These are phyloP conservation scores for Parmelia sp. DNA, from an alignment of 495 filamentous ascomycete species.

Conservation along the genomic window DNA sequence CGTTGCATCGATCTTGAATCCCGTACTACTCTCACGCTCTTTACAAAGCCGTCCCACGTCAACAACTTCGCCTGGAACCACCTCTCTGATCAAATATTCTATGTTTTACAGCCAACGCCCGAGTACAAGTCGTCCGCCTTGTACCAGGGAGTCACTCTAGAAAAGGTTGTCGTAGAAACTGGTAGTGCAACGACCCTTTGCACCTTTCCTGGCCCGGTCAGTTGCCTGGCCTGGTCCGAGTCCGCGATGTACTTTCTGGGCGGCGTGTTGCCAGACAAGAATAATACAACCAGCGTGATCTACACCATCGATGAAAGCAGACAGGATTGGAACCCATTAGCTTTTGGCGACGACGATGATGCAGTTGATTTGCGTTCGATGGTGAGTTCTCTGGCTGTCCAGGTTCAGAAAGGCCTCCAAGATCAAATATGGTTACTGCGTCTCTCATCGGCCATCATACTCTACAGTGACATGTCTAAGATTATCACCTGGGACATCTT, in stretches of 20 bases:
- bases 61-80: conserved; percentile 16
- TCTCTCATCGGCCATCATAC: neutral
- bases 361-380: neutral
- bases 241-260: conserved; percentile 9
- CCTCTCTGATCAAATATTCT: conserved; percentile 10
- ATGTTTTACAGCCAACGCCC: conserved; percentile 11
- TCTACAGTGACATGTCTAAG: neutral
- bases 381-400: neutral
- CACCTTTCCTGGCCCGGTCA: neutral
- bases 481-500: conserved; percentile 11
- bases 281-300: neutral
- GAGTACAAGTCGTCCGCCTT: conserved; percentile 9
- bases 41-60: conserved; percentile 9
- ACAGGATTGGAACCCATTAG: neutral
- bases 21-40: conserved; percentile 1
- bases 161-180: neutral
- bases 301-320: neutral
- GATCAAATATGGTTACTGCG: neutral
- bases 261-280: neutral
- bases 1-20: conserved; percentile 10
- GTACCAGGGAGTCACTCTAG: conserved; percentile 3
- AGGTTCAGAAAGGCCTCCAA: conserved; percentile 2
- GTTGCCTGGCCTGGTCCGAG: neutral
- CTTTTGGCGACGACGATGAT: neutral
- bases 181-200: neutral